Conservation (phyloP, 2,329 filamentous ascomycete species). For the Camillea tinctor region DNA sequence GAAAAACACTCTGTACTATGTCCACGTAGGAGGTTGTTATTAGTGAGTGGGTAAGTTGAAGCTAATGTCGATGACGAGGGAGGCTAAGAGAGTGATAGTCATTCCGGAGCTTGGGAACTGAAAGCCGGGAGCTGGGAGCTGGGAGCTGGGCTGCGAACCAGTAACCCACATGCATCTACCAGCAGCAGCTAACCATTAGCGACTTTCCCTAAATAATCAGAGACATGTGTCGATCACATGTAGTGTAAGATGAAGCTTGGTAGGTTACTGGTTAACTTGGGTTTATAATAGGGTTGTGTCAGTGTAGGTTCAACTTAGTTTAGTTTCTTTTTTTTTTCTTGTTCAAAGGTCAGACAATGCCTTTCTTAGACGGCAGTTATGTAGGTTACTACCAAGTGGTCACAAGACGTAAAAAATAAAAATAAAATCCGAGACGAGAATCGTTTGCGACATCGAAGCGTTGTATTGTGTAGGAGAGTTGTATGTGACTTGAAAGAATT, state of each 20-base stretch:
- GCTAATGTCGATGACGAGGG: conserved; percentile 3
- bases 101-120: not conserved
- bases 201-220: not conserved
- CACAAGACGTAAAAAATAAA: too few species aligned
- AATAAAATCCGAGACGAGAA: not conserved
- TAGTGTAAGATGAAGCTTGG: too few species aligned
- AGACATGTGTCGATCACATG: not conserved
- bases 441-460: not conserved
- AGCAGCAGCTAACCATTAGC: not conserved
- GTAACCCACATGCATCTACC: not conserved
- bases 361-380: too few species aligned
- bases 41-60: not conserved
- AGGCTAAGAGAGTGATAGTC: not conserved
- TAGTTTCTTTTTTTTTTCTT: too few species aligned
- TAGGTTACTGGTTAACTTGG: too few species aligned
- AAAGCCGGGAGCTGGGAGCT: not conserved
- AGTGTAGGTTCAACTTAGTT: too few species aligned
- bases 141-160: not conserved
- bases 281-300: too few species aligned
- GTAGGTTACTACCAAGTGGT: too few species aligned
- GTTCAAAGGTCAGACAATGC: too few species aligned
- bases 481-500: not conserved
- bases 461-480: too few species aligned
- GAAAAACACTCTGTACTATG: conserved; percentile 1
- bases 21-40: not conserved